Evolutionary conservation across 2,329 filamentous ascomycete genomes (phyloP).

Genomic region (Cordyceps tenuipes): DNA sequence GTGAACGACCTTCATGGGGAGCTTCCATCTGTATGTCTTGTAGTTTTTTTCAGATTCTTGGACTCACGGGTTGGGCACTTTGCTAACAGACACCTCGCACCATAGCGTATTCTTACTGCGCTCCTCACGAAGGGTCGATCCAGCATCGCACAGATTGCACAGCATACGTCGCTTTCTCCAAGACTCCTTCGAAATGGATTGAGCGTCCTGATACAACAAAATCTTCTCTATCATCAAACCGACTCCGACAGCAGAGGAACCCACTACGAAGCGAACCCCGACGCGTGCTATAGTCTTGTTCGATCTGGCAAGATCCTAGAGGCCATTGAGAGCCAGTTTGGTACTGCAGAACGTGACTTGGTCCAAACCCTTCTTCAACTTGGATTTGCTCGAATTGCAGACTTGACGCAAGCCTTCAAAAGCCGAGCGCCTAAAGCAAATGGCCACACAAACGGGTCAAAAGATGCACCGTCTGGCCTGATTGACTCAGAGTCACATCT

Average conservation of each 20-base stretch:
- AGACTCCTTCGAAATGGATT: constrained; percentile 74
- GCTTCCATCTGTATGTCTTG: constrained; percentile 70
- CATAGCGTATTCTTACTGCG: constrained; percentile 72
- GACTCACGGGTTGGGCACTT: neutral
- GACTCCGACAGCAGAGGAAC: constrained; percentile 54
- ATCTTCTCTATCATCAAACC: constrained; percentile 68
- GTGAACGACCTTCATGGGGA: constrained; percentile 87
- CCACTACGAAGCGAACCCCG: constrained; percentile 76
- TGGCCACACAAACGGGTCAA: constrained; percentile 26
- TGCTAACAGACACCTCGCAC: constrained; percentile 13
- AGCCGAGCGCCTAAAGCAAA: constrained; percentile 29
- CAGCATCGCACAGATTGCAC: constrained; percentile 58
- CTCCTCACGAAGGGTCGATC: constrained; percentile 75
- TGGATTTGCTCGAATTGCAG: constrained; percentile 66
- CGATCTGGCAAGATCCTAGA: constrained; percentile 76
- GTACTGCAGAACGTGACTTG: constrained; percentile 63
- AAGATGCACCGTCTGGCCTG: constrained; percentile 24
- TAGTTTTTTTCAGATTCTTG: too few relatives aligned
- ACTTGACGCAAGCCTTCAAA: constrained; percentile 57
- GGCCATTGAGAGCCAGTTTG: constrained; percentile 64
- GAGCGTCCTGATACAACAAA: constrained; percentile 78
- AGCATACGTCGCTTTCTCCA: constrained; percentile 63
- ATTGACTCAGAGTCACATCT: constrained; percentile 41
- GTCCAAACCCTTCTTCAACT: constrained; percentile 67
- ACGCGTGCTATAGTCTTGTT: constrained; percentile 72